phyloP scores from a whole-genome alignment of 2,329 filamentous ascomycete genomes.

The Diaporthe ilicicola region DNA sequence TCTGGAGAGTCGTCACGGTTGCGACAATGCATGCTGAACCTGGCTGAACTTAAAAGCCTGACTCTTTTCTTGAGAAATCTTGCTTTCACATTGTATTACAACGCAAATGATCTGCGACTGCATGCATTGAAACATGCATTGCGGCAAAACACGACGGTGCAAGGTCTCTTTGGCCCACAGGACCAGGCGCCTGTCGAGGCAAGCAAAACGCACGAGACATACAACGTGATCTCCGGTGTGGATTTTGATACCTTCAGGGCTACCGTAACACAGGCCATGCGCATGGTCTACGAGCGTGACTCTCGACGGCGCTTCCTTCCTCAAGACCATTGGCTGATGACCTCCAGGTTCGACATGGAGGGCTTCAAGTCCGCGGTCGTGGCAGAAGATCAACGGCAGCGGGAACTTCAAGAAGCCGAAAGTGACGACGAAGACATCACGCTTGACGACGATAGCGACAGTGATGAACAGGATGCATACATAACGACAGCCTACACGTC shows the following conservation, averaged over 20 bases:
- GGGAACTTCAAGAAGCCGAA: slow-evolving; percentile 70
- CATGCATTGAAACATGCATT: slow-evolving; percentile 35
- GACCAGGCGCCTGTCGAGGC: neutral
- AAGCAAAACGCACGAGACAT: slow-evolving; percentile 39
- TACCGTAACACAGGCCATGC: slow-evolving; percentile 81
- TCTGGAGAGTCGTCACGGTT: slow-evolving; percentile 56
- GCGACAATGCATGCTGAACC: slow-evolving; percentile 72
- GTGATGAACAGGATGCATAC: slow-evolving; percentile 56
- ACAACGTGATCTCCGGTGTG: slow-evolving; percentile 68
- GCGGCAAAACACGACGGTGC: slow-evolving; percentile 31
- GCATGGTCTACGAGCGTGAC: slow-evolving; percentile 92
- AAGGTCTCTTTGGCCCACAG: slow-evolving; percentile 19
- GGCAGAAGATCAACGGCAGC: slow-evolving; percentile 83
- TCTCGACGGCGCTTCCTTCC: slow-evolving; percentile 87
- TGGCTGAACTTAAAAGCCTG: slow-evolving; percentile 76
- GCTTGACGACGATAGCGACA: slow-evolving; percentile 50
- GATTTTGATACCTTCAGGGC: slow-evolving; percentile 81
- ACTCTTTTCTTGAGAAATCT: slow-evolving; percentile 90
- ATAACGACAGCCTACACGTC: slow-evolving; percentile 42
- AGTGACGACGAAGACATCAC: slow-evolving; percentile 57
- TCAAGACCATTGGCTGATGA: slow-evolving; percentile 93
- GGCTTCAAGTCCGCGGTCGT: slow-evolving; percentile 88
- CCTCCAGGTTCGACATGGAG: slow-evolving; percentile 83
- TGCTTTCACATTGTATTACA: slow-evolving; percentile 88
- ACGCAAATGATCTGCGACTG: slow-evolving; percentile 67